Base-by-base conservation (phyloP, 257 asterid genomes). In the Ballota nigra region DNA sequence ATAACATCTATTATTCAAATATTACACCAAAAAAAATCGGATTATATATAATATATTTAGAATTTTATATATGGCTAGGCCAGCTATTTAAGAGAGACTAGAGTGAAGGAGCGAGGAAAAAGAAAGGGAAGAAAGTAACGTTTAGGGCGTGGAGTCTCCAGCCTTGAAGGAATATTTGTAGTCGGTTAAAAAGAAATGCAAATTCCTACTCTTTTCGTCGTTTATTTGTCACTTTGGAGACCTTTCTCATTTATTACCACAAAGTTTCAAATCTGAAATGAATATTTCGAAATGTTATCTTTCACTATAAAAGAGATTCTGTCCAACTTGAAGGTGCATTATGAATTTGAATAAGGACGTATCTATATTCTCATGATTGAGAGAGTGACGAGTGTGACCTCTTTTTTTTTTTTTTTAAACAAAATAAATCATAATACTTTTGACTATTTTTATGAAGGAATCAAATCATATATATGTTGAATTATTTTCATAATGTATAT, bases 201-300 rank as follows among this genome's bases (percentile, higher is more conserved):
- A 66, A 70, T 75, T 71, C 80, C 61, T 26, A 8, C 40, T 45
- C 34, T 8, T 47, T 24, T 55, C 45, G 34, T 64, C 66, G 9
- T 38, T 60, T 24, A 29, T 60, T 69, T 57, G 31, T 51, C 38
- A 16, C 65, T 73, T 78, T 61, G 63, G 62, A 18, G 15, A 5
- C 62, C 45, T 60, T 58, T 45, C 40, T 63, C 70, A 45, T 43
- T 61, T 55, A 29, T 40, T 58, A 19, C 72, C 82, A 69, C 29
- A 74, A 64, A 28, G 47, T 71, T 69, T 26, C 64, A 43, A 47
- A 69, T 74, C 74, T 26, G n/a, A 41, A 73, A 55, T 72, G 79
- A 79, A 74, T 74, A 79, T 64, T 64, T 73, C 29, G 58, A 73
- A 69, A 38, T 73, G 77, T 63, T 69, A 43, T 53, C 66, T 63